These are phyloP conservation scores for Saprolegnia diclina DNA, from an alignment of 352 stramenopile species.

Conservation along the genomic window DNA sequence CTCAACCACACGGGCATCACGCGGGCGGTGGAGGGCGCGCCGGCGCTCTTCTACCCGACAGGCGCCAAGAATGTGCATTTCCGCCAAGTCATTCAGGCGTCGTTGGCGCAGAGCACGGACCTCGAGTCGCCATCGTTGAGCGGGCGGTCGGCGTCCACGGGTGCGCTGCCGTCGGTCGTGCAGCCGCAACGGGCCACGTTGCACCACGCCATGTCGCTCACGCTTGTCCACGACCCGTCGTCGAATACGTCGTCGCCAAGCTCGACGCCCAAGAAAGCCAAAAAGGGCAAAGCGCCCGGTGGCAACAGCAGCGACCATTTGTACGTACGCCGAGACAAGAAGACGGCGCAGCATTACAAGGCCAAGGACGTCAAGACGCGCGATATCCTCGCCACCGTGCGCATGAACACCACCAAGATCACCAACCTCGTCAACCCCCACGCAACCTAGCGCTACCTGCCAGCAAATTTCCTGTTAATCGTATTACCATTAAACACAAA, in stretches of 20 bases:
- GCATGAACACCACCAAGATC: constrained; percentile 68
- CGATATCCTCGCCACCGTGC: constrained; percentile 51
- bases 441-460: constrained; percentile 4
- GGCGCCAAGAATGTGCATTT: constrained; percentile 69
- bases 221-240: neutral
- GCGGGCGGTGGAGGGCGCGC: constrained; percentile 26
- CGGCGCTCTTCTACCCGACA: constrained; percentile 57
- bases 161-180: neutral
- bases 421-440: constrained; percentile 52
- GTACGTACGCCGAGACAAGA: constrained; percentile 5
- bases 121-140: constrained; percentile 2
- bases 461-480: too few relatives aligned
- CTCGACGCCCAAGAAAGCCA: constrained; percentile 10
- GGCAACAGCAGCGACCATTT: constrained; percentile 1
- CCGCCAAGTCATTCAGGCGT: constrained; percentile 57
- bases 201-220: neutral
- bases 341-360: constrained; percentile 34
- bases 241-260: constrained; percentile 31
- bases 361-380: constrained; percentile 51
- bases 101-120: constrained; percentile 32
- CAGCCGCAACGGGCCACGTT: neutral
- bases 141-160: neutral
- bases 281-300: neutral
- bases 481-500: too few relatives aligned
- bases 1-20: constrained; percentile 50